Evolutionary conservation across 495 filamentous ascomycete species (phyloP).

Genomic region (Penicillium maclennaniae): DNA sequence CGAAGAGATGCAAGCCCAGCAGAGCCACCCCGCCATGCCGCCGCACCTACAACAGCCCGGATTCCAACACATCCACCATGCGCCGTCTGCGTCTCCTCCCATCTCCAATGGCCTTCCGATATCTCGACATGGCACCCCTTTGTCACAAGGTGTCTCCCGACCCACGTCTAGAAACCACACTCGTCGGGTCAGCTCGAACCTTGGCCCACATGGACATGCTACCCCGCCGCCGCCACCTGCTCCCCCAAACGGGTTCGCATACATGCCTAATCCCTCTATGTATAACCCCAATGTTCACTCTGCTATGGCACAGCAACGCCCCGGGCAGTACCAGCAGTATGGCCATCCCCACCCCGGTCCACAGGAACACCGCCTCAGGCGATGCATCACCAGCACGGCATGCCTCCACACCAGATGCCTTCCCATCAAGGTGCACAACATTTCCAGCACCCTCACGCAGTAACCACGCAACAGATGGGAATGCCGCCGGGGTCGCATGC

Average conservation of each 20-base stretch:
- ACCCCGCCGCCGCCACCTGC: conserved; percentile 57
- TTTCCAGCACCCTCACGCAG: conserved; percentile 41
- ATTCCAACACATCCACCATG: conserved; percentile 78
- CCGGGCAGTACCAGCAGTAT: conserved; percentile 47
- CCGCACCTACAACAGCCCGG: conserved; percentile 73
- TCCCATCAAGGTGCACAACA: conserved; percentile 33
- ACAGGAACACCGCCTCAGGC: conserved; percentile 25
- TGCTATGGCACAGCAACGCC: conserved; percentile 39
- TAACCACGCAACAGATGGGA: conserved; percentile 28
- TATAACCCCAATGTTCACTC: conserved; percentile 68
- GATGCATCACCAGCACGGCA: conserved; percentile 30
- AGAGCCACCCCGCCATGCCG: conserved; percentile 54
- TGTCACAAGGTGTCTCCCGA: conserved; percentile 70
- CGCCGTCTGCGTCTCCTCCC: conserved; percentile 85
- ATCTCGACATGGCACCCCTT: conserved; percentile 73
- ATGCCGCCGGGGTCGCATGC: conserved; percentile 44
- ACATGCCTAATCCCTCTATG: conserved; percentile 80
- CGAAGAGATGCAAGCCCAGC: conserved; percentile 51
- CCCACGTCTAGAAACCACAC: conserved; percentile 79
- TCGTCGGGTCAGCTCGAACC: conserved; percentile 70
- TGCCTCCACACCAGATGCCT: conserved; percentile 33
- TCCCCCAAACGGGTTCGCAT: conserved; percentile 72
- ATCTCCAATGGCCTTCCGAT: conserved; percentile 75
- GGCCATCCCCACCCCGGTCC: conserved; percentile 40
- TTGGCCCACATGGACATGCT: conserved; percentile 59